Evolutionary conservation across 2,329 filamentous ascomycete genomes (phyloP), one percentile per base, ranked within the genome.

Genomic region (Knoxdaviesia capensis): DNA sequence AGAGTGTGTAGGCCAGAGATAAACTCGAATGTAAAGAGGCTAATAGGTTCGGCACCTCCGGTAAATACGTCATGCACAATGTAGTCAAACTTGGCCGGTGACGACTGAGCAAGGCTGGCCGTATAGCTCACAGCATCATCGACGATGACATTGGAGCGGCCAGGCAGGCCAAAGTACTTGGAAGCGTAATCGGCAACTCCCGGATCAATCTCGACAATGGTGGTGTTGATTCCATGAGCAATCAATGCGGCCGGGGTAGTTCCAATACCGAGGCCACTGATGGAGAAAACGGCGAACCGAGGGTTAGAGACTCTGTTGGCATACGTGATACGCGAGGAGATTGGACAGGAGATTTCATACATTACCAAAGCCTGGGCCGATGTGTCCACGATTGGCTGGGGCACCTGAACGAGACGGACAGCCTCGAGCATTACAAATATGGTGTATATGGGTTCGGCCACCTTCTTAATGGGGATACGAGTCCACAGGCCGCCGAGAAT

Each of bases 51-150:
- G 0, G 86, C 87, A 41, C 90, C 90, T 29, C 90, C 90, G 1
- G 90, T 98, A 57, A 98, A 98, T 29, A 98, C 90, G 51, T 98
- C 90, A 57, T 98, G 90, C 42, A 98, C 70, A 53, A 98, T 90
- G 62, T 94, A 96, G 61, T 94, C 80, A 56, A 80, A 98, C 31
- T 65, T 65, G 39, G 64, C 56, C 6, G 59, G 56, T 44, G 62
- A 51, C 31, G 59, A 50, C 41, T 59, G 53, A 43, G 63, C 62
- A 39, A 68, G 54, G 41, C 59, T 53, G 38, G 64, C 58, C 11
- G 74, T 69, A 56, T 77, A 94, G n/a, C 63, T 60, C 3, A 86
- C 74, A 0, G 90, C 90, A 51, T 98, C 85, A 41, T 77, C 72
- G 47, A 96, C 77, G 42, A 84, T 71, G n/a, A 80, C 69, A 0